Base-by-base conservation (phyloP, 2,329 filamentous ascomycete species). In the Ceratocystis diversiconidia region DNA sequence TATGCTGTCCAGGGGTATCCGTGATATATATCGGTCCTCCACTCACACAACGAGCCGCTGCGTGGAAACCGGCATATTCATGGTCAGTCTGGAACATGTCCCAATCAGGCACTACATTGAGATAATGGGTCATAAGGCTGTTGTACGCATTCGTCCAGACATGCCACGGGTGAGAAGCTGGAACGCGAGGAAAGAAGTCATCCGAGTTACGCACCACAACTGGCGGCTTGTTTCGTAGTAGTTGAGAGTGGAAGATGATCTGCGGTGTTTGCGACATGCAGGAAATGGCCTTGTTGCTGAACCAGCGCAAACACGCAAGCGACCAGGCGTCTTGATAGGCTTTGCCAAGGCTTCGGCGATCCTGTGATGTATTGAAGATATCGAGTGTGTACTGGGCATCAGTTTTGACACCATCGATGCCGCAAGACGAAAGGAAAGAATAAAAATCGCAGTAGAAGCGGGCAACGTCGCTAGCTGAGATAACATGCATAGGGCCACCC, bases 21-120 rank as follows among this genome's bases (percentile, higher is more conserved):
- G 92, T 97, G 73, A 99, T 92, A 71, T 95, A 96, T 50, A 99
- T 87, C 0, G 92, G 94, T 0, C 94, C 94, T 7, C 94, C 94
- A 61, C 87, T 92, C 8, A 99, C 79, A 73, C 90, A 95, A 60
- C 94, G 83, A 1, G 91, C 92, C 0, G 94, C 92, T 3, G 90
- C 94, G 70, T 99, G 94, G 72, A 94, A 95, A 0, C 82, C 83
- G 0, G 88, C 88, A 73, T 89, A 95, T 28, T 79, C 76, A 68
- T 85, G 82, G 1, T 77, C 76, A 0, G 84, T 85, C 70, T 86
- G 84, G 71, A 87, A 87, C 84, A 87, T 86, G 69, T 87, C 84
- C 82, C 84, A 87, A 74, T 96, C 92, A 0, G 94, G 92, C 0
- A 97, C 76, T 0, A 90, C 83, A 70, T 96, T 96, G 41, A 97